Conservation (phyloP, 139 green algal genomes). For the Trebouxia sp. region DNA sequence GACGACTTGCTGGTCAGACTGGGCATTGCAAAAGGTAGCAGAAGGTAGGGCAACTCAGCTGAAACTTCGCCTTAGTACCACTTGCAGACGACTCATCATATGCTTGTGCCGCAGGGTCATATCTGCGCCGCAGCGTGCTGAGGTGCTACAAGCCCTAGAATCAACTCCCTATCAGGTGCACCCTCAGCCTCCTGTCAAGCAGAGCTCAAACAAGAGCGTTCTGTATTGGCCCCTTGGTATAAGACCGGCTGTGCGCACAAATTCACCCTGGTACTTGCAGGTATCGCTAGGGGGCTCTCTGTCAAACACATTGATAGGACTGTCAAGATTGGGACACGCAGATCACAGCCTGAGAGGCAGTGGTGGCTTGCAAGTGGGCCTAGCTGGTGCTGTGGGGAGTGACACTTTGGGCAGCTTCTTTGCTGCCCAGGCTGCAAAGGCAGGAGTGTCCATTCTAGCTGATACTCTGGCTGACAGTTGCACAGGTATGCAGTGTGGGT, state of each 20-base stretch:
- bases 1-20: slow-evolving; percentile 49
- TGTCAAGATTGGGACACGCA: slow-evolving; percentile 68
- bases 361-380: slow-evolving; percentile 58
- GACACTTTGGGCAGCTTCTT: slow-evolving; percentile 82
- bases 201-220: neutral
- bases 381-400: slow-evolving; percentile 65
- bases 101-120: neutral
- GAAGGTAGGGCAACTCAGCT: slow-evolving; percentile 40
- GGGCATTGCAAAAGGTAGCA: slow-evolving; percentile 54
- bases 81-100: neutral
- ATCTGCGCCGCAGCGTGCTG: slow-evolving; percentile 39
- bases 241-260: neutral
- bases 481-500: no score
- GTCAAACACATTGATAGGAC: slow-evolving; percentile 87
- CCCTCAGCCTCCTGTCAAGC: neutral
- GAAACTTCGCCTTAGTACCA: neutral
- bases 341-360: neutral
- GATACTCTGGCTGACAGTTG: slow-evolving; percentile 47
- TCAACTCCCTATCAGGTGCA: slow-evolving; percentile 36
- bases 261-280: no score
- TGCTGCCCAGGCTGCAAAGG: slow-evolving; percentile 60
- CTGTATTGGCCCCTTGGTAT: neutral
- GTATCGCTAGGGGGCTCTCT: slow-evolving; percentile 84
- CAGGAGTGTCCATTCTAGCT: slow-evolving; percentile 70
- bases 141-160: slow-evolving; percentile 53